Evolutionary conservation across 441 rosid genomes (phyloP), one percentile per base, ranked within the genome.

Genomic region (Gossypium davidsonii): DNA sequence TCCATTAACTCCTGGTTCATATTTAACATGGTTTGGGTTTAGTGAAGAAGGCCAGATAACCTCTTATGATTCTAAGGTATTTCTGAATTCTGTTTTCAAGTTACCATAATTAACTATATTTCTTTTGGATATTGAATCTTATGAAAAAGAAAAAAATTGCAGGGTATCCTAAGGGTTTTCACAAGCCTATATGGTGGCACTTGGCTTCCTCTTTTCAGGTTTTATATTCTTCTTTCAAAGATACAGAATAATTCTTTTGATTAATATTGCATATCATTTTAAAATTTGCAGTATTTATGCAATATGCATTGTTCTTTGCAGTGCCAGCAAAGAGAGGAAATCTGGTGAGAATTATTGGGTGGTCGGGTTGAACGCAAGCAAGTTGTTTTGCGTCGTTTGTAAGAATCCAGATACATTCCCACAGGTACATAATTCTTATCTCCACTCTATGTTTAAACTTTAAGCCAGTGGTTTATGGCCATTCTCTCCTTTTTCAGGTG

Each of bases 161-260:
- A 91, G 98, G 98, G 97, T 31, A 79, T 91, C 64, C 78, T 94
- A 81, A 85, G 92, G 81, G 87, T 83, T 66, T 90, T 80, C 77
- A 85, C 93, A 31, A 81, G 81, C 78, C 88, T 88, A 76, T 92
- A 56, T 83, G 98, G 93, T 73, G 99, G 98, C 82, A 86, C 86
- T 71, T 94, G 99, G 99, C 82, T 91, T 80, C 99, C 99, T 23
- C 81, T 91, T 68, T 94, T 92, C 90, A 91, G 99, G 99, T 94
- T 78, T 75, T 53, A 76, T 25, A 61, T 58, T 79, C 71, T 72
- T 73, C 71, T 64, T 57, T 61, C 67, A 52, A 59, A 55, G 67
- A 67, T 7, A 56, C 3, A 18, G 9, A 71, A 10, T 11, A 14
- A 20, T 63, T 60, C 68, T 61, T 25, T 49, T 53, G 52, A 28